These are phyloP conservation scores for Didymella segeticola DNA, from an alignment of 2,329 filamentous ascomycete species.

Conservation along the genomic window DNA sequence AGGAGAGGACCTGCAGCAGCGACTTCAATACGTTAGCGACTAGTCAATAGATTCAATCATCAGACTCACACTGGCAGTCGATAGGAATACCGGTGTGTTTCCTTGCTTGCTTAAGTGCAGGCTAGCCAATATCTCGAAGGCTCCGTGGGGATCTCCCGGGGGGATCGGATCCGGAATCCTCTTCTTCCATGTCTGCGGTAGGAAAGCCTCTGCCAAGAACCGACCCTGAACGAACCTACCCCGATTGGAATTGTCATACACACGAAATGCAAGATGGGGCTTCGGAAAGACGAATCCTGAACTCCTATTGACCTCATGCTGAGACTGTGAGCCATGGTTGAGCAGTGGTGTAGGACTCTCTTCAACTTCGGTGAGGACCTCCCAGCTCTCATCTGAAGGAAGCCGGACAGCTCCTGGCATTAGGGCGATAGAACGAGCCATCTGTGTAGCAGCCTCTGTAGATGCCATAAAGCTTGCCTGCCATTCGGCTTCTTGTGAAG, in stretches of 20 bases:
- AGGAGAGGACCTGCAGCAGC: constrained; percentile 6
- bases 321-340: not conserved
- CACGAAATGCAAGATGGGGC: constrained; percentile 7
- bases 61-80: constrained; percentile 7
- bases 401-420: not conserved
- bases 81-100: constrained; percentile 10
- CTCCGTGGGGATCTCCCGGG: not conserved
- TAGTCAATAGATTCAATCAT: not conserved
- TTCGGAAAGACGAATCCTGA: not conserved
- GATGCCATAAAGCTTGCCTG: not conserved
- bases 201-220: constrained; percentile 10
- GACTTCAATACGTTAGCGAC: not conserved
- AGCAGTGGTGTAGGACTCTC: too few relatives aligned
- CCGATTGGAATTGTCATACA: constrained; percentile 13
- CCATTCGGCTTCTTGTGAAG: not conserved
- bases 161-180: constrained; percentile 12
- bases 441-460: too few relatives aligned
- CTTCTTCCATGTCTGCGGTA: too few relatives aligned
- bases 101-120: constrained; percentile 11
- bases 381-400: not conserved
- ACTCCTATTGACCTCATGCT: not conserved
- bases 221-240: constrained; percentile 6
- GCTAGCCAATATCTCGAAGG: not conserved
- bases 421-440: not conserved
- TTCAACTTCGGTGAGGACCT: not conserved